Evolutionary conservation across 495 filamentous ascomycete genomes (phyloP).

Genomic region (Aspergillus sclerotioniger): DNA sequence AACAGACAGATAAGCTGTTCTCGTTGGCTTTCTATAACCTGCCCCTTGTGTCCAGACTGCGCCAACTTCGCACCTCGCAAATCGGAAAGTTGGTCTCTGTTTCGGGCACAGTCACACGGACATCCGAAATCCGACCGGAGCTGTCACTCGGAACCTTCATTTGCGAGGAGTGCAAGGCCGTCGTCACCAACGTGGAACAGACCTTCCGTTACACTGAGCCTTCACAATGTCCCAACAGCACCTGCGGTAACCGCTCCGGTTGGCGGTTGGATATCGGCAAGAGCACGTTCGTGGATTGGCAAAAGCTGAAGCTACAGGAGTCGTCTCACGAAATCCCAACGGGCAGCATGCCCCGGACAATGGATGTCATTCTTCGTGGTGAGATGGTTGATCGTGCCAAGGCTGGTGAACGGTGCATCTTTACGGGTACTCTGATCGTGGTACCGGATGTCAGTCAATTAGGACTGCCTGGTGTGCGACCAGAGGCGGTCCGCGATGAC

Average conservation of each 20-base stretch:
- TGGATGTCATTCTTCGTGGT: constrained; percentile 96
- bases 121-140: constrained; percentile 94
- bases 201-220: constrained; percentile 97
- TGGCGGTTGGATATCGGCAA: constrained; percentile 96
- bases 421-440: constrained; percentile 93
- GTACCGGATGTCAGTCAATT: constrained; percentile 97
- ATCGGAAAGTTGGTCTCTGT: constrained; percentile 92
- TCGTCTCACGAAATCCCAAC: constrained; percentile 98
- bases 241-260: constrained; percentile 82
- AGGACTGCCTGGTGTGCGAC: constrained; percentile 79
- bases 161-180: constrained; percentile 80
- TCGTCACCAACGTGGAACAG: constrained; percentile 89
- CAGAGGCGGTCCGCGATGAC: constrained; percentile 84
- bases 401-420: constrained; percentile 96
- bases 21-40: constrained; percentile 95
- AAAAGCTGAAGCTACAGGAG: constrained; percentile 96
- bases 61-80: constrained; percentile 83
- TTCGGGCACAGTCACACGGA: constrained; percentile 93
- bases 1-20: constrained; percentile 96
- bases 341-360: constrained; percentile 96
- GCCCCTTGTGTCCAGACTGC: constrained; percentile 86
- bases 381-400: constrained; percentile 98
- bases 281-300: constrained; percentile 98
- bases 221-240: constrained; percentile 88
- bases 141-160: constrained; percentile 88